A percentile compares a stretch with the other conserved stretches of the same genome.
Conservation (phyloP, 1,284 basidiomycete species). For the Sporisorium iseilematis-ciliati region DNA sequence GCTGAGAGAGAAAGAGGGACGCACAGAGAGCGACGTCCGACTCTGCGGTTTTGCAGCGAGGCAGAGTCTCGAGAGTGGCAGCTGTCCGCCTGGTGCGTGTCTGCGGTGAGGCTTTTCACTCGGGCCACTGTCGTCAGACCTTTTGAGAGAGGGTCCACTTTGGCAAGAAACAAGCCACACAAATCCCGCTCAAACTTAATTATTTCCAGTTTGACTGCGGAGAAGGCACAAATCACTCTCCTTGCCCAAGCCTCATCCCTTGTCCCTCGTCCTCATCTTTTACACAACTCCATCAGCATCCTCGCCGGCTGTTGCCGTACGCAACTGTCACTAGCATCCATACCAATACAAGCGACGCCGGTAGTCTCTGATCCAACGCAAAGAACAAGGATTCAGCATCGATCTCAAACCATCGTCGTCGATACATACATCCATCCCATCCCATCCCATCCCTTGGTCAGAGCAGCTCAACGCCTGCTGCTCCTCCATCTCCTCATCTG, state of each 20-base stretch:
- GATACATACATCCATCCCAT: background rate
- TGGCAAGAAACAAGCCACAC: too few relatives aligned
- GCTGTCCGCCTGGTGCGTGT: too few relatives aligned
- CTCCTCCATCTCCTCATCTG: slow-evolving; percentile 25
- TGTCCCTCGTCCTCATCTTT: background rate
- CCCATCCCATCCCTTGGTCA: background rate
- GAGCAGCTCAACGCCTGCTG: slow-evolving; percentile 17
- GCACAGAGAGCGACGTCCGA: too few relatives aligned
- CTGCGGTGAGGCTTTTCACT: too few relatives aligned
- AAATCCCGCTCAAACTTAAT: too few relatives aligned
- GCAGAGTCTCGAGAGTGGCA: too few relatives aligned
- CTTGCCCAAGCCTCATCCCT: too few relatives aligned
- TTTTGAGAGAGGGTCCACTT: too few relatives aligned
- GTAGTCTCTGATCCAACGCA: background rate
- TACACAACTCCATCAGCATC: background rate
- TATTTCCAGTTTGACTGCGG: background rate
- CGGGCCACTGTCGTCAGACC: too few relatives aligned
- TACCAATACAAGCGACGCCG: too few relatives aligned
- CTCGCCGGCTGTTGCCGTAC: slow-evolving; percentile 13
- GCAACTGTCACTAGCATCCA: background rate
- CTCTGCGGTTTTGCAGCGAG: background rate
- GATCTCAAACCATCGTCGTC: background rate
- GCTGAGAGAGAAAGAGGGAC: too few relatives aligned
- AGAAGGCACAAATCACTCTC: too few relatives aligned
- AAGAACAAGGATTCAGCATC: background rate